Conservation (phyloP, 768 basidiomycete species). For the Rhizopogon sp. region DNA sequence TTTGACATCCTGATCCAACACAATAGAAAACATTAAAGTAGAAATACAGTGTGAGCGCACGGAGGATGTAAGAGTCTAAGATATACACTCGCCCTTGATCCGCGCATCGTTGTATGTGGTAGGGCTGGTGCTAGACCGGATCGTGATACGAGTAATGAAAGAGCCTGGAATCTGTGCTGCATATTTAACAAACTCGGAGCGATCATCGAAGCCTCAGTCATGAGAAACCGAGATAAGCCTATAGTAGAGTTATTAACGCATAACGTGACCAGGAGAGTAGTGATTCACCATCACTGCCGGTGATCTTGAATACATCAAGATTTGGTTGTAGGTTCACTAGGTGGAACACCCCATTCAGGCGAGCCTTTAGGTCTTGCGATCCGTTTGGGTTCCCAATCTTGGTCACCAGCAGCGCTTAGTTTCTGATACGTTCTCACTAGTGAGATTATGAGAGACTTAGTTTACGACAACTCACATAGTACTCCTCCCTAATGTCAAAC, state of each 20-base stretch:
- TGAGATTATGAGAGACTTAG: not conserved
- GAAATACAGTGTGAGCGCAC: no score
- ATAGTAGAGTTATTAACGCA: no score
- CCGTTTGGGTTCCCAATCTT: conserved; percentile 85
- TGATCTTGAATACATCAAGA: not conserved
- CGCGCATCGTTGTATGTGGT: no score
- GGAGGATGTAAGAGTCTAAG: no score
- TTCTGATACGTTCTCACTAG: conserved; percentile 39
- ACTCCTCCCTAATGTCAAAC: conserved; percentile 93
- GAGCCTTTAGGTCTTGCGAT: conserved; percentile 79
- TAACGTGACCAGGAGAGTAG: not conserved
- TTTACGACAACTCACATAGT: conserved; percentile 65
- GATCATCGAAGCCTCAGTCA: not conserved
- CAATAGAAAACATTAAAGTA: no score
- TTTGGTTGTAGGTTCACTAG: conserved; percentile 44
- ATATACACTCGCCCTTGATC: no score
- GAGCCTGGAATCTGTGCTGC: no score
- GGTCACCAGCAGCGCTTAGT: conserved; percentile 53
- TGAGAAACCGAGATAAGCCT: not conserved
- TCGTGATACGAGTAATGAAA: no score
- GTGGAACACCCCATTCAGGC: conserved; percentile 92
- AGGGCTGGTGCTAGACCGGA: no score
- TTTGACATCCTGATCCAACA: no score
- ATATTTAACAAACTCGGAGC: not conserved
- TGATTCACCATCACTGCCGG: not conserved